These are phyloP conservation scores for Leishmania gerbilli DNA, from an alignment of 208 protist genomes.

Conservation along the genomic window DNA sequence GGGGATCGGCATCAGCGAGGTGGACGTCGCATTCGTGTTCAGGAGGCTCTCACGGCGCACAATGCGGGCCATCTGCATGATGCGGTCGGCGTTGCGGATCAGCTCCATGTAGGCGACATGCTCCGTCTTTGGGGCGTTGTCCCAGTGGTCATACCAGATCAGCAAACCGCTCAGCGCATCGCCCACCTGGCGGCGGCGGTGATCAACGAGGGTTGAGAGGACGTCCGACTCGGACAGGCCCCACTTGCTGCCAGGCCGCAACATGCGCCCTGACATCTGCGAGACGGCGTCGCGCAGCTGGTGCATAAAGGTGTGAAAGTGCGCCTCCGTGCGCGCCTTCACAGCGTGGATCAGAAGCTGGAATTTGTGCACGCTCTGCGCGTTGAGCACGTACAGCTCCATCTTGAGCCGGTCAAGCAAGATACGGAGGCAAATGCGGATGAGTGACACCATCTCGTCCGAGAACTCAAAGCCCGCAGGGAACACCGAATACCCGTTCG, in stretches of 20 bases:
- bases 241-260: conserved; percentile 69
- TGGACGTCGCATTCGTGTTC: conserved; percentile 73
- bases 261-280: conserved; percentile 54
- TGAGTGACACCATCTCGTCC: conserved; percentile 64
- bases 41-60: conserved; percentile 65
- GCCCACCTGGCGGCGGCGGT: conserved; percentile 60
- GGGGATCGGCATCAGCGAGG: conserved; percentile 50
- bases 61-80: conserved; percentile 71
- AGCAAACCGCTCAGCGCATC: conserved; percentile 68
- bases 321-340: conserved; percentile 60
- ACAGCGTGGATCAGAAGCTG: conserved; percentile 59
- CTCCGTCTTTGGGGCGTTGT: conserved; percentile 68
- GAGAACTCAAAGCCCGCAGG: conserved; percentile 67
- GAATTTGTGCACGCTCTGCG: conserved; percentile 66
- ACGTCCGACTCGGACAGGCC: conserved; percentile 60
- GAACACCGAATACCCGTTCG: conserved; percentile 55
- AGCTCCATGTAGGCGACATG: conserved; percentile 82
- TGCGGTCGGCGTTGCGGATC: conserved; percentile 73
- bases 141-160: conserved; percentile 88
- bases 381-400: conserved; percentile 77
- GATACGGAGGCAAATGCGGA: conserved; percentile 65
- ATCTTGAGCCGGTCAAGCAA: conserved; percentile 76
- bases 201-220: conserved; percentile 56
- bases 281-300: conserved; percentile 65
- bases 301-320: conserved; percentile 73